Conservation (phyloP, 2,329 filamentous ascomycete genomes). For the Epichloe sibirici region DNA sequence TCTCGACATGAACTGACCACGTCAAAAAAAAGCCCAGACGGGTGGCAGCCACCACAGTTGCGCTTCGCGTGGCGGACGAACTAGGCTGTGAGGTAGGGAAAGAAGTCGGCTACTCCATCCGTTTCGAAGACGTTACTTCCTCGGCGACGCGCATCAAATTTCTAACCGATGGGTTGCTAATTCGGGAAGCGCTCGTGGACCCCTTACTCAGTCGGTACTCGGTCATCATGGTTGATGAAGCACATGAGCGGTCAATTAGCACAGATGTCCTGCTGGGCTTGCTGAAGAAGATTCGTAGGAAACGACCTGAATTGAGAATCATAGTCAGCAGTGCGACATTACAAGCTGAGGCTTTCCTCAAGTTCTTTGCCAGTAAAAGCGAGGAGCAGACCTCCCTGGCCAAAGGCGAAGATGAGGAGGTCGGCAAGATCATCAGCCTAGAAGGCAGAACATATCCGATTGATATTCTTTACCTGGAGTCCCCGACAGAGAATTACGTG, state of each 20-base stretch:
- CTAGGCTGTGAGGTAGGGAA: slow-evolving; percentile 76
- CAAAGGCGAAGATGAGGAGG: slow-evolving; percentile 13
- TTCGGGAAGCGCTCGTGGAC: slow-evolving; percentile 87
- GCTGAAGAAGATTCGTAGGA: slow-evolving; percentile 78
- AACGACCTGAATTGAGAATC: slow-evolving; percentile 69
- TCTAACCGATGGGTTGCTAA: slow-evolving; percentile 80
- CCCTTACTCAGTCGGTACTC: slow-evolving; percentile 84
- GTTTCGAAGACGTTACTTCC: slow-evolving; percentile 85
- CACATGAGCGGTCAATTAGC: slow-evolving; percentile 85
- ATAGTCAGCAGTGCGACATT: slow-evolving; percentile 89
- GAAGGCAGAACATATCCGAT: slow-evolving; percentile 85
- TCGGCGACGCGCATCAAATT: slow-evolving; percentile 83
- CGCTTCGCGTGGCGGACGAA: slow-evolving; percentile 80
- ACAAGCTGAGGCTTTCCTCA: slow-evolving; percentile 74
- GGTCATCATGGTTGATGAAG: slow-evolving; percentile 95
- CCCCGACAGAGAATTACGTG: slow-evolving; percentile 74
- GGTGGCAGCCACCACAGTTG: slow-evolving; percentile 84
- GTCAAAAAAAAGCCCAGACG: slow-evolving; percentile 54
- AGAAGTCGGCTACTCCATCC: slow-evolving; percentile 85
- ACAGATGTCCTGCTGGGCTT: slow-evolving; percentile 84
- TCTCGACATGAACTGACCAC: neutral
- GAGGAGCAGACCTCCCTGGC: slow-evolving; percentile 21
- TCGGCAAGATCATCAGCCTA: slow-evolving; percentile 57
- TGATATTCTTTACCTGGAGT: slow-evolving; percentile 69
- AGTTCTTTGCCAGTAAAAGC: slow-evolving; percentile 52